Conservation (phyloP, 2,329 filamentous ascomycete species). For the Pyricularia pennisetigena region DNA sequence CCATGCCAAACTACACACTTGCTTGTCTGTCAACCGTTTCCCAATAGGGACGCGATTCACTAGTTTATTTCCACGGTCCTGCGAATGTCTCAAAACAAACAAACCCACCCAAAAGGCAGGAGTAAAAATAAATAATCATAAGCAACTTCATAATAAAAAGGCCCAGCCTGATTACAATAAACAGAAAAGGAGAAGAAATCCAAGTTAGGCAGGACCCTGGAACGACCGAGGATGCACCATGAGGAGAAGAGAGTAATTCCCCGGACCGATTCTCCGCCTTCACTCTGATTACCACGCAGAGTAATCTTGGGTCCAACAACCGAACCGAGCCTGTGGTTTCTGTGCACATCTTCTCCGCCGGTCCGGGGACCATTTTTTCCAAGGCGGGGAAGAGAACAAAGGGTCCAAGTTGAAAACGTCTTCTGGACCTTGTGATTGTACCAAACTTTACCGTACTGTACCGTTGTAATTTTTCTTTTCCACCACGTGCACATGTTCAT, state of each 20-base stretch:
- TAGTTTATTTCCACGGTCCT: not conserved
- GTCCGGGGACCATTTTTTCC: not conserved
- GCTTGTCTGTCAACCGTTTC: not conserved
- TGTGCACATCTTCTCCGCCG: not conserved
- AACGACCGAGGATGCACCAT: not conserved
- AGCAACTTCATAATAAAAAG: not conserved
- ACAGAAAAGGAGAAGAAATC: not conserved
- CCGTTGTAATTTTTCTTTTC: too few species aligned
- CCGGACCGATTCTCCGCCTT: not conserved
- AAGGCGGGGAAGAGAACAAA: too few species aligned
- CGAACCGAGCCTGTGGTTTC: not conserved
- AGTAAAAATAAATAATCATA: not conserved
- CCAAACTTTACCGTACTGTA: too few species aligned
- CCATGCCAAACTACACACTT: not conserved
- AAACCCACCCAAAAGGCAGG: not conserved
- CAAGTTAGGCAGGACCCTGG: not conserved
- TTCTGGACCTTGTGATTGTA: too few species aligned
- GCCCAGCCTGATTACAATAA: not conserved
- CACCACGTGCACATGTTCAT: too few species aligned
- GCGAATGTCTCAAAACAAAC: not conserved
- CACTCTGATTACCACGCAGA: not conserved
- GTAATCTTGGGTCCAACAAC: not conserved
- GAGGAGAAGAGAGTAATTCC: not conserved
- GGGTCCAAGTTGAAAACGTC: too few species aligned
- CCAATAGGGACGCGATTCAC: not conserved